Evolutionary conservation across 2,329 filamentous ascomycete genomes (phyloP), one percentile per base, ranked within the genome.

Genomic region (Mollisiaceae sp.): DNA sequence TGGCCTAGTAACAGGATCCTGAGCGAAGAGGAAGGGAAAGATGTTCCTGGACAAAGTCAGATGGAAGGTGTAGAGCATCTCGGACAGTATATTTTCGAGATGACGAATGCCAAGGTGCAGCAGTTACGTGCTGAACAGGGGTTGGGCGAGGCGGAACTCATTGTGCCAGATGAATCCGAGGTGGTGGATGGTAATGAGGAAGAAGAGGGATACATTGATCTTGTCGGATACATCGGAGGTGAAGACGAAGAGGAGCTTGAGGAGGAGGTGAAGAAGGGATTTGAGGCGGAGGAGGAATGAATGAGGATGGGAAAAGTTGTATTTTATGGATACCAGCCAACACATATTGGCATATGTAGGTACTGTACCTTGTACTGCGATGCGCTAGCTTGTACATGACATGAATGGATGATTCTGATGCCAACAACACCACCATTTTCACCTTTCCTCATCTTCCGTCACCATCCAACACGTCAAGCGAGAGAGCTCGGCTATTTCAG

Each of bases 11-110:
- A 84, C 62, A 83, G 92, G 54, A 70, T 77, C n/a, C 57, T 79
- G 4, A 76, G 81, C 12, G 74, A 77, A 1, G 80, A 80, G 5
- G 82, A 83, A 56, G 78, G 75, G 20, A 81, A 82, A 9, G 75
- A 81, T 8, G 80, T 86, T 8, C 79, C 82, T 1, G 84, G 84
- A 14, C 84, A 86, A 72, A 89, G 88, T 0, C 83, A 87, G 22
- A 98, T 99, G 92, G 91, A 94, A 73, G 87, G 91, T 39, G 89
- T 98, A 0, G 94, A 99, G 81, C 95, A 99, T 80, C 79, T 99
- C 41, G 95, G 95, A 0, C 91, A 97, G 79, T 99, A 97, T 77
- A 94, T 99, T 24, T 97, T 88, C 76, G 92, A 99, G 78, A 99
- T 99, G 93, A 97, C 93, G 3, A 86, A 90, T 39, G 64, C 75